phyloP scores from a whole-genome alignment of 768 basidiomycete species.

The Rhizopogon sp. region DNA sequence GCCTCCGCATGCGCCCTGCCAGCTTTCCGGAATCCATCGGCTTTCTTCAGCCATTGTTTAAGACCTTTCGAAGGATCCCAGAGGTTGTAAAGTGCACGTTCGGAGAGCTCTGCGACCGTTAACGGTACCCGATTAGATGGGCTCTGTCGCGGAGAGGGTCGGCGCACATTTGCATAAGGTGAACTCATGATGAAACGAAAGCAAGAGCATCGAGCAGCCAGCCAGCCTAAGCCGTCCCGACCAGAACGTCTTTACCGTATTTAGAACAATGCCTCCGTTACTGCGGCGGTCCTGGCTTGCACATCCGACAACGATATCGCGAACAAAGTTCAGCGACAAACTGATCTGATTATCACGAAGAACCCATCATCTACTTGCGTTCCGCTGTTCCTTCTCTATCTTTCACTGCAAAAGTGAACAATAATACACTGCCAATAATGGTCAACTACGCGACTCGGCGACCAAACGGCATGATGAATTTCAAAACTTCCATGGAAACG shows the following conservation, averaged over 20 bases:
- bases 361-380: too few species aligned
- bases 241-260: slow-evolving; percentile 6
- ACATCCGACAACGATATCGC: background rate
- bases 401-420: too few species aligned
- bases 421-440: background rate
- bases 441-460: background rate
- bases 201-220: background rate
- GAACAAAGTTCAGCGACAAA: background rate
- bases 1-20: slow-evolving; percentile 42
- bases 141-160: slow-evolving; percentile 4
- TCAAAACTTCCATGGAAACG: background rate
- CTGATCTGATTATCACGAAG: too few species aligned
- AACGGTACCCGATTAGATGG: slow-evolving; percentile 37
- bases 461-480: background rate
- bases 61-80: slow-evolving; percentile 57
- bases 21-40: slow-evolving; percentile 56
- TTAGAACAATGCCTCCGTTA: background rate
- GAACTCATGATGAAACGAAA: slow-evolving; percentile 10
- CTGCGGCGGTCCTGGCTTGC: background rate
- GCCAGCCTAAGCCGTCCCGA: slow-evolving; percentile 2
- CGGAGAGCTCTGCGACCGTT: slow-evolving; percentile 63
- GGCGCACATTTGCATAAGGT: slow-evolving; percentile 1
- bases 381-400: too few species aligned
- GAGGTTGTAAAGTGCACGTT: slow-evolving; percentile 48
- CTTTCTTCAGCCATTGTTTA: slow-evolving; percentile 62